A percentile compares a stretch with the other conserved stretches of the same genome.
These are phyloP conservation scores for Xerocomus potaroensis DNA, from an alignment of 768 basidiomycete genomes.

Conservation along the genomic window DNA sequence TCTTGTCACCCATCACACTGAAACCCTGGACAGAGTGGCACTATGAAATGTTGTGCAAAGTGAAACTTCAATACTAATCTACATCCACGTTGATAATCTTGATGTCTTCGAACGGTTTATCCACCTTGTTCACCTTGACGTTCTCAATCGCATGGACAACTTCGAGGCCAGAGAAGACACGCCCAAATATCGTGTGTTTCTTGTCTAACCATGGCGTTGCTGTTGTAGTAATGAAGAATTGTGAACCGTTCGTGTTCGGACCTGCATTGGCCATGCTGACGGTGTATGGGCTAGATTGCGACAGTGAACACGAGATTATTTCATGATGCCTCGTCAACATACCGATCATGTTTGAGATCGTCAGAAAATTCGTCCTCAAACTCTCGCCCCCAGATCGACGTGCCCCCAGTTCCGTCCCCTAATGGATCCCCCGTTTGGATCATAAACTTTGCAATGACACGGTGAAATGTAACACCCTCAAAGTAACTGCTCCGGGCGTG, in stretches of 20 bases:
- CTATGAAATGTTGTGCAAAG: constrained; percentile 30
- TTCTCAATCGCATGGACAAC: constrained; percentile 91
- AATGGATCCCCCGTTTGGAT: constrained; percentile 94
- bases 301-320: not conserved
- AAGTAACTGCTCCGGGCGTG: constrained; percentile 87
- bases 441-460: constrained; percentile 98
- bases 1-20: constrained; percentile 30
- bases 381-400: constrained; percentile 83
- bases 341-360: constrained; percentile 88
- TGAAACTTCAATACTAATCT: constrained; percentile 45
- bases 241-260: constrained; percentile 86
- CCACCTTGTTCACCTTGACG: constrained; percentile 76
- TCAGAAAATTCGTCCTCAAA: constrained; percentile 95
- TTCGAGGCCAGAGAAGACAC: constrained; percentile 82
- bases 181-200: constrained; percentile 91
- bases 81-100: constrained; percentile 80
- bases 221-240: constrained; percentile 97
- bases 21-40: constrained; percentile 45
- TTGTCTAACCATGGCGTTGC: constrained; percentile 92
- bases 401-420: constrained; percentile 92
- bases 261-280: constrained; percentile 96
- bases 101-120: constrained; percentile 92
- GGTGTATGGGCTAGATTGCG: constrained; percentile 72
- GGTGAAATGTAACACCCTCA: constrained; percentile 92
- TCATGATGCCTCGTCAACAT: constrained; percentile 11